Conservation (phyloP, 441 rosid species). For the Aleurites moluccanus region DNA sequence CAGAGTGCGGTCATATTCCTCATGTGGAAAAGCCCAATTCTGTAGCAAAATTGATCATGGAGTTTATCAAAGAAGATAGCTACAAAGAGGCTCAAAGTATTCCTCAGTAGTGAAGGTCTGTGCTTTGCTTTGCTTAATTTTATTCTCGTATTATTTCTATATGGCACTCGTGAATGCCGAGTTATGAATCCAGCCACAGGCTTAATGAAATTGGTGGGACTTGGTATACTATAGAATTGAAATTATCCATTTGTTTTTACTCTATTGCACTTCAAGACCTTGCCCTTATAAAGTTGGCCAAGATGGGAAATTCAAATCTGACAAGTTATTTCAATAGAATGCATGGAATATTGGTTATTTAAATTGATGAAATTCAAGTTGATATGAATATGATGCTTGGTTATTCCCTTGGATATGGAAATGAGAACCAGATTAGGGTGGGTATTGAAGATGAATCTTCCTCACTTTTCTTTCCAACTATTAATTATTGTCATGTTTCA, state of each 20-base stretch:
- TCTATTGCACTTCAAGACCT: neutral
- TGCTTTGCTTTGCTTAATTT: neutral
- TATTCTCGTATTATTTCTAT: neutral
- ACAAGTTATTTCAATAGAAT: neutral
- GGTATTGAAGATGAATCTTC: too few species aligned
- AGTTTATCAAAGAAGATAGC: constrained; percentile 49
- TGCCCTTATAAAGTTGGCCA: neutral
- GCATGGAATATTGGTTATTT: neutral
- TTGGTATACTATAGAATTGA: neutral
- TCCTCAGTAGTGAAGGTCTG: constrained; percentile 25
- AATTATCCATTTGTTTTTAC: neutral
- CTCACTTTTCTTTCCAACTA: too few species aligned
- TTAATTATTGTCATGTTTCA: too few species aligned
- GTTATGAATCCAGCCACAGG: neutral
- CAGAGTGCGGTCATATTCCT: constrained; percentile 81
- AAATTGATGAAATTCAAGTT: too few species aligned
- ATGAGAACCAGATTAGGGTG: too few species aligned
- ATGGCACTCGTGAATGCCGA: neutral
- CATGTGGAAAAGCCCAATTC: constrained; percentile 70
- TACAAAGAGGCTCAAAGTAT: constrained; percentile 31
- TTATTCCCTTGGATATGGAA: too few species aligned
- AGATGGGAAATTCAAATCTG: neutral
- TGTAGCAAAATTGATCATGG: constrained; percentile 53
- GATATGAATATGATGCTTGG: too few species aligned
- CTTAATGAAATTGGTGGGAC: neutral